Evolutionary conservation across 2,329 filamentous ascomycete genomes (phyloP).

Genomic region (Fusarium odoratissimum): DNA sequence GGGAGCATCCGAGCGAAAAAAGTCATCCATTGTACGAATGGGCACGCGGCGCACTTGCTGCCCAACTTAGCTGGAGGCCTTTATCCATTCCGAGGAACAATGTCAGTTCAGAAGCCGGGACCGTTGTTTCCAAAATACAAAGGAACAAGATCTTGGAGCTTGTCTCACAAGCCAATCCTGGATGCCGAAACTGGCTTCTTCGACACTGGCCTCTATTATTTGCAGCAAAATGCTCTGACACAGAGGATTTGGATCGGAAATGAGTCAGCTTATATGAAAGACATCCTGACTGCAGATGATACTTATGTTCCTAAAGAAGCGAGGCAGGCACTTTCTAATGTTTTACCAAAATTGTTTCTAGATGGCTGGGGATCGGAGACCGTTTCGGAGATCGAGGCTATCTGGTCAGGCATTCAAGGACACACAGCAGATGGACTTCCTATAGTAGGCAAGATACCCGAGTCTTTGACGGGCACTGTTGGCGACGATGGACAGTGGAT

Average conservation of each 20-base stretch:
- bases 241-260: conserved; percentile 64
- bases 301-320: conserved; percentile 50
- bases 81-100: conserved; percentile 57
- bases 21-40: conserved; percentile 69
- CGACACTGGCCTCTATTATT: conserved; percentile 36
- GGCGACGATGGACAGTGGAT: conserved; percentile 55
- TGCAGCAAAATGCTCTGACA: conserved; percentile 42
- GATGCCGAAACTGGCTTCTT: conserved; percentile 61
- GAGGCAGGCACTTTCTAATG: conserved; percentile 48
- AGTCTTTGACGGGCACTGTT: conserved; percentile 28
- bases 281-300: conserved; percentile 58
- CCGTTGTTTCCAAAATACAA: conserved; percentile 41
- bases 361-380: conserved; percentile 41
- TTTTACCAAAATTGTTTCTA: conserved; percentile 55
- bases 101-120: conserved; percentile 60
- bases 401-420: conserved; percentile 61
- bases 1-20: conserved; percentile 59
- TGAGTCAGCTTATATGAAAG: conserved; percentile 55
- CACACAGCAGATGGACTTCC: conserved; percentile 59
- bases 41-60: conserved; percentile 61
- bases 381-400: not conserved
- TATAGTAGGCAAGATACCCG: conserved; percentile 58
- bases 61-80: conserved; percentile 58
- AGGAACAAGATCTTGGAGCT: conserved; percentile 58
- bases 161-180: conserved; percentile 53